These are phyloP conservation scores for Cladosporium sp. DNA, from an alignment of 2,329 filamentous ascomycete species.

Conservation along the genomic window DNA sequence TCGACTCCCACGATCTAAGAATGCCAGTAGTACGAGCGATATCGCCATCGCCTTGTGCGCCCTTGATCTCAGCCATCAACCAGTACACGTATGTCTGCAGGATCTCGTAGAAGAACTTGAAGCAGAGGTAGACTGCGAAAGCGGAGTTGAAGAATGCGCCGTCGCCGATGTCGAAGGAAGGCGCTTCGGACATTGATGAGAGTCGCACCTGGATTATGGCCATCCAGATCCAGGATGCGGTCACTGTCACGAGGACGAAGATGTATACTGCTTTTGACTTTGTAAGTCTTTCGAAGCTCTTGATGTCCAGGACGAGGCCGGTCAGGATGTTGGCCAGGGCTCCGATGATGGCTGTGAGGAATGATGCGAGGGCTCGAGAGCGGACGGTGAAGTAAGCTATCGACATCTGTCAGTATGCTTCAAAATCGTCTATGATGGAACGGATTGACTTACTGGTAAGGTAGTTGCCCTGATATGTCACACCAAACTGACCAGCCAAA, in stretches of 20 bases:
- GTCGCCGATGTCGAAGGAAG: conserved; percentile 22
- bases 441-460: conserved; percentile 61
- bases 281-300: conserved; percentile 12
- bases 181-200: conserved; percentile 5
- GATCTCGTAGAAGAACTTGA: conserved; percentile 31
- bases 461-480: conserved; percentile 51
- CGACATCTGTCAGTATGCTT: conserved; percentile 27
- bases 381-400: conserved; percentile 48
- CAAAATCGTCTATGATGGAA: conserved; percentile 33
- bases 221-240: conserved; percentile 24
- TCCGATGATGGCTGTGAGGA: conserved; percentile 44
- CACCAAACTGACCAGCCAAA: conserved; percentile 43
- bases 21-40: conserved; percentile 37
- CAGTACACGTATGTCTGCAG: conserved; percentile 31
- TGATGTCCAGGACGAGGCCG: conserved; percentile 22
- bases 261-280: conserved; percentile 23
- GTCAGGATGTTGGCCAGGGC: conserved; percentile 15
- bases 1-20: conserved; percentile 36
- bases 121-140: conserved; percentile 27
- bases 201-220: conserved; percentile 20
- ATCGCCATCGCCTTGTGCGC: conserved; percentile 34
- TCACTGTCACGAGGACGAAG: conserved; percentile 20
- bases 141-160: conserved; percentile 24
- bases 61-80: conserved; percentile 31
- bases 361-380: conserved; percentile 44